These are phyloP conservation scores for Emergomyces pasteurianus DNA, from an alignment of 2,329 filamentous ascomycete genomes.

Conservation along the genomic window DNA sequence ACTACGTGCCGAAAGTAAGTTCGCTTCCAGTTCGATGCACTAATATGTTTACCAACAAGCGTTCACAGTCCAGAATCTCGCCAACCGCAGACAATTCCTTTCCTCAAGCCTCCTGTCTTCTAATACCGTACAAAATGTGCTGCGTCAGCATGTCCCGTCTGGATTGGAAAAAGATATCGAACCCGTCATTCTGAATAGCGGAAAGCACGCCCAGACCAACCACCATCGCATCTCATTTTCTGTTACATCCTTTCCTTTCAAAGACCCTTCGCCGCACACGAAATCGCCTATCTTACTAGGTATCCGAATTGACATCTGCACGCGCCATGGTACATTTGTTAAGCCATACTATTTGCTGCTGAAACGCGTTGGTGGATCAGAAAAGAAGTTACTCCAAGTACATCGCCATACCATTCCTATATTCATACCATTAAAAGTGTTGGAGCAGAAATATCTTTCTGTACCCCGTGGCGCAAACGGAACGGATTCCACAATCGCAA, in stretches of 20 bases:
- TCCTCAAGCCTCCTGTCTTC: conserved; percentile 32
- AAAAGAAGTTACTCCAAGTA: conserved; percentile 20
- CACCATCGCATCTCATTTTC: conserved; percentile 35
- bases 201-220: conserved; percentile 25
- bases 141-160: conserved; percentile 10
- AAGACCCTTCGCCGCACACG: conserved; percentile 28
- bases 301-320: conserved; percentile 31
- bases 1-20: conserved; percentile 31
- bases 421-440: conserved; percentile 29
- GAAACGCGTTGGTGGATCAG: conserved; percentile 13
- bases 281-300: conserved; percentile 25
- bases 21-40: background rate
- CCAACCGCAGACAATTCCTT: conserved; percentile 27
- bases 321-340: conserved; percentile 26
- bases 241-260: conserved; percentile 35
- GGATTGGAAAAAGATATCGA: conserved; percentile 18
- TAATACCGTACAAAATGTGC: conserved; percentile 22
- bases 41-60: conserved; percentile 4
- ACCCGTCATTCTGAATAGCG: conserved; percentile 20
- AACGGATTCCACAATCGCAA: conserved; percentile 7
- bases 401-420: conserved; percentile 35
- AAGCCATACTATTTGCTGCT: conserved; percentile 35
- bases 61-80: conserved; percentile 27
- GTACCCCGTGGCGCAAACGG: conserved; percentile 10
- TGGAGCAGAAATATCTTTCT: conserved; percentile 27